Evolutionary conservation across 2,329 filamentous ascomycete species (phyloP), one percentile per base, ranked within the genome.

Genomic region (Aspergillus aculeatus): DNA sequence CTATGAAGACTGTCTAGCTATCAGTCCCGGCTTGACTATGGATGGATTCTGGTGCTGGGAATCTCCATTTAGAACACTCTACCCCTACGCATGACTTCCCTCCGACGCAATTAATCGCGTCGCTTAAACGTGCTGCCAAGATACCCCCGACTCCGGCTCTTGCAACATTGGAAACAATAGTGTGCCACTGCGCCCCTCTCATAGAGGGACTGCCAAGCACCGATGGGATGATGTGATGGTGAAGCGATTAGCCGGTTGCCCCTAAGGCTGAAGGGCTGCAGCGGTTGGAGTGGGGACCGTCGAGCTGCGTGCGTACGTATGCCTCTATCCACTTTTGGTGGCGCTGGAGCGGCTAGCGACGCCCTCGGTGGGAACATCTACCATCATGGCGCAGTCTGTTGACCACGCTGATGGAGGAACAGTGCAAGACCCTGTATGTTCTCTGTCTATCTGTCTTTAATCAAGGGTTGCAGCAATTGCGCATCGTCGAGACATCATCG

Each of bases 291-390:
- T 47, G 53, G 53, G 53, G 35, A 29, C 9, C n/a, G n/a, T 29
- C 7, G 16, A 44, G 38, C 38, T 16, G 16, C 38, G 38, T 44
- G 38, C 16, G 47, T 55, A 55, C 53, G 53, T 55, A 55, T 48
- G 53, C 53, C 19, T 48, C 6, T 44, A 48, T 55, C 53, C 53
- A 55, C 53, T 55, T n/a, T 21, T n/a, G 38, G 38, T 19, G 38
- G 38, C 38, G 38, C 14, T 44, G 38, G 53, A 47, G 41, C 41
- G 41, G 41, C 53, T 55, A 55, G 38, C 29, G 26, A 24, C 47
- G 53, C 53, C 53, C 53, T 48, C 47, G 19, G 19, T 35, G 52
- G 52, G 26, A 21, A 48, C 32, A 21, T 47, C 52, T 19, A 24
- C 38, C 41, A 29, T 21, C n/a, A 44, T 19, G 6, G 26, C 26